phyloP scores from a whole-genome alignment of 1,284 basidiomycete genomes.

The Phlebopus sp. region DNA sequence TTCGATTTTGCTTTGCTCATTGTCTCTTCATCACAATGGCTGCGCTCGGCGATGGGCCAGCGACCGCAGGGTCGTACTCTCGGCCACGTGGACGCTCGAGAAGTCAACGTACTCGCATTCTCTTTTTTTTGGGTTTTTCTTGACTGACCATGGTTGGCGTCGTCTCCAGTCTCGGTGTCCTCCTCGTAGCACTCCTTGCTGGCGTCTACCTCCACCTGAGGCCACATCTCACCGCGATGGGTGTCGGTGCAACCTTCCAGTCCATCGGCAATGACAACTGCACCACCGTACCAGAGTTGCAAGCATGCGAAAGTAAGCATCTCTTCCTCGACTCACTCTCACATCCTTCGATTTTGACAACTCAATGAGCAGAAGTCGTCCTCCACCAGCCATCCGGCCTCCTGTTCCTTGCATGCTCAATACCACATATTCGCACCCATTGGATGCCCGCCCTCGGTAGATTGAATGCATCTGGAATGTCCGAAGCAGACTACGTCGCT shows the following conservation, averaged over 20 bases:
- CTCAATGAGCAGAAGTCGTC: constrained; percentile 45
- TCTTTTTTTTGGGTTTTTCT: no score
- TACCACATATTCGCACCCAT: constrained; percentile 42
- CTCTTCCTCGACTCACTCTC: background rate
- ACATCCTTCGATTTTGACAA: constrained; percentile 1
- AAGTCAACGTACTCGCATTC: no score
- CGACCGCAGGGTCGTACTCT: no score
- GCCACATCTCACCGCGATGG: constrained; percentile 38
- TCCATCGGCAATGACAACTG: constrained; percentile 48
- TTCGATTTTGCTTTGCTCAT: background rate
- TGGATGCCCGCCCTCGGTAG: constrained; percentile 54
- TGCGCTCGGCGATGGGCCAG: no score
- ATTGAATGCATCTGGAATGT: constrained; percentile 46
- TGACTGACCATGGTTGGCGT: constrained; percentile 2
- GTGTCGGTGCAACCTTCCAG: constrained; percentile 43
- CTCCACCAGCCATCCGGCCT: constrained; percentile 54
- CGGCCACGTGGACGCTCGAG: no score
- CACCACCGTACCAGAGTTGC: constrained; percentile 45
- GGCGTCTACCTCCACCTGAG: constrained; percentile 41
- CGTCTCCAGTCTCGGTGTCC: constrained; percentile 22
- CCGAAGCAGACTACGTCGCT: constrained; percentile 57
- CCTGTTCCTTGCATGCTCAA: constrained; percentile 72
- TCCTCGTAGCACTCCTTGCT: constrained; percentile 24
- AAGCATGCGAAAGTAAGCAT: constrained; percentile 63
- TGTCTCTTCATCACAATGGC: no score